Conservation (phyloP, 345 rosid species). For the Geranium brycei region DNA sequence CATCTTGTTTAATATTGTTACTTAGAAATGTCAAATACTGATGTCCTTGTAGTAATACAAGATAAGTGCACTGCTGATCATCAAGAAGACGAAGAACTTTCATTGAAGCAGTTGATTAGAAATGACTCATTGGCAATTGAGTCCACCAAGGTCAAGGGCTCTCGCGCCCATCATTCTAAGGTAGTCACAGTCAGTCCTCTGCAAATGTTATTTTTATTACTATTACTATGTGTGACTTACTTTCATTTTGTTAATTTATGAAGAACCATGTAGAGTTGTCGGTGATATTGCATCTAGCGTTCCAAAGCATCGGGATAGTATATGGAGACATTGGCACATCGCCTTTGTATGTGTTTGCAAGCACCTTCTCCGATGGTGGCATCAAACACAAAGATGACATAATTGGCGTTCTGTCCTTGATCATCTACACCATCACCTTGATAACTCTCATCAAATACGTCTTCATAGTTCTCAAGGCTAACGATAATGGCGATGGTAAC, state of each 20-base stretch:
- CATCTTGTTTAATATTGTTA: too few relatives aligned
- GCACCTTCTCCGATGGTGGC: conserved; percentile 20
- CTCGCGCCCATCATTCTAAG: too few relatives aligned
- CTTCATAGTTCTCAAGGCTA: conserved; percentile 38
- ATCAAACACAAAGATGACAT: conserved; percentile 34
- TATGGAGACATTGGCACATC: conserved; percentile 58
- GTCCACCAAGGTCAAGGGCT: too few relatives aligned
- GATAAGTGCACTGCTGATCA: too few relatives aligned
- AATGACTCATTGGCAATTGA: too few relatives aligned
- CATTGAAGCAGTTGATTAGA: too few relatives aligned
- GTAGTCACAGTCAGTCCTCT: too few relatives aligned
- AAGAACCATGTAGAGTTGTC: conserved; percentile 14
- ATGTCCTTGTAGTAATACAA: too few relatives aligned
- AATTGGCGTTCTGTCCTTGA: conserved; percentile 42
- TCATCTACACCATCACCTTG: conserved; percentile 40
- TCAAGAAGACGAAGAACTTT: too few relatives aligned
- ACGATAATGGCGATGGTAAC: conserved; percentile 46
- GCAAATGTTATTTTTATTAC: too few relatives aligned
- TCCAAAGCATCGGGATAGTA: conserved; percentile 49
- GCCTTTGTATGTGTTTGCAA: conserved; percentile 36
- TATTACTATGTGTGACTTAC: too few relatives aligned
- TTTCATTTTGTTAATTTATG: not conserved
- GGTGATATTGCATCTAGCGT: conserved; percentile 33
- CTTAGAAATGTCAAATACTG: too few relatives aligned
- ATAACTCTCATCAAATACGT: conserved; percentile 44